A percentile compares a stretch with the other conserved stretches of the same genome.
Conservation (phyloP, 2,329 filamentous ascomycete genomes). For the Purpureocillium lavendulum region DNA sequence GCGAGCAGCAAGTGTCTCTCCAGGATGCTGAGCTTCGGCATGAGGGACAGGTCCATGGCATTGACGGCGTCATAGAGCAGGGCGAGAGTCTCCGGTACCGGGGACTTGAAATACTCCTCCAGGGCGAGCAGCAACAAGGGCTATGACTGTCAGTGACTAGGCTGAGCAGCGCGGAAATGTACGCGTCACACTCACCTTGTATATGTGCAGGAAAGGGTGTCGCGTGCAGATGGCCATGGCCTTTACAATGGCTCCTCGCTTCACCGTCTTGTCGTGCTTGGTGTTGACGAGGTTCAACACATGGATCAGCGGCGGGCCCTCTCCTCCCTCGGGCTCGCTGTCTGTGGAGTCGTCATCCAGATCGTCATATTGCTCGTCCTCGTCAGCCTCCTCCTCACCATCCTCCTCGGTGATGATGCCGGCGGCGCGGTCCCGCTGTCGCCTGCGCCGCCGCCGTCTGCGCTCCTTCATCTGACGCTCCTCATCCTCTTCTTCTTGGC, state of each 20-base stretch:
- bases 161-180: not conserved
- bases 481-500: conserved; percentile 70
- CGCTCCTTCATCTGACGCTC: conserved; percentile 52
- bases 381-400: conserved; percentile 33
- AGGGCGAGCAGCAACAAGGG: conserved; percentile 82
- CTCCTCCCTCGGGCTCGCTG: conserved; percentile 59
- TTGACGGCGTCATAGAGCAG: conserved; percentile 90
- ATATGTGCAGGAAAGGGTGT: conserved; percentile 96
- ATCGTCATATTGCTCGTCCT: conserved; percentile 42
- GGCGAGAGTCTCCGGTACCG: conserved; percentile 77
- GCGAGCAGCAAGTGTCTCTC: conserved; percentile 82
- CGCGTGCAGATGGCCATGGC: conserved; percentile 98
- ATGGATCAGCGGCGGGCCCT: conserved; percentile 90
- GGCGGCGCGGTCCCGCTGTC: conserved; percentile 41
- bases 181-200: conserved; percentile 58
- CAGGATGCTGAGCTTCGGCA: conserved; percentile 76
- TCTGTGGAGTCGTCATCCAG: conserved; percentile 44
- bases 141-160: conserved; percentile 31
- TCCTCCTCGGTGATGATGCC: conserved; percentile 38
- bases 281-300: conserved; percentile 97
- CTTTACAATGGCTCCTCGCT: conserved; percentile 90
- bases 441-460: conserved; percentile 40
- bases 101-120: conserved; percentile 94
- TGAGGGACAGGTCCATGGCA: conserved; percentile 88
- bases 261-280: conserved; percentile 88